phyloP scores from a whole-genome alignment of 192 early-diverging fungal species.

The Rhizophagus sp. region DNA sequence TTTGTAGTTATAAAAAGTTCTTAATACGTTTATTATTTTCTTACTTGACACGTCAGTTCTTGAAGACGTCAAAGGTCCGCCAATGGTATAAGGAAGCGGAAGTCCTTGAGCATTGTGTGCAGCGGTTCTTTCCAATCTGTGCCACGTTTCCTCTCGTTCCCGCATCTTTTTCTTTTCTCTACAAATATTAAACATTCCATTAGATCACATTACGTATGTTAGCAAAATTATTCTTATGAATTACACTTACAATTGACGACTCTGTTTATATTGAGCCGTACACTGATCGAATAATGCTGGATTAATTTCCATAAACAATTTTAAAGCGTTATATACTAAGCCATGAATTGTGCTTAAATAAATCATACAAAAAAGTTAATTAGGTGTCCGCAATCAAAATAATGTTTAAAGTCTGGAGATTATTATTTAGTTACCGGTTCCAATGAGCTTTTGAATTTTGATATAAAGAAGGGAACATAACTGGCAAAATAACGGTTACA shows the following conservation, averaged over 20 bases:
- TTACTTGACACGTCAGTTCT: conserved; percentile 18
- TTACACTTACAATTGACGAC: conserved; percentile 75
- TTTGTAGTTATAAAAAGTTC: background rate
- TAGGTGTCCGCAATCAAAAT: conserved; percentile 27
- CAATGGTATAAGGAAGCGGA: conserved; percentile 25
- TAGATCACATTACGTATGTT: background rate
- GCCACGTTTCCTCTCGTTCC: conserved; percentile 82
- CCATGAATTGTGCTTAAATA: conserved; percentile 86
- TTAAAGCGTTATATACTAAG: conserved; percentile 95
- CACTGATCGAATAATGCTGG: conserved; percentile 97
- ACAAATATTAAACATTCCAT: conserved; percentile 1
- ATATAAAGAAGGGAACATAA: conserved; percentile 93
- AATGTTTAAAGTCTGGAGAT: background rate
- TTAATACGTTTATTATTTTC: background rate
- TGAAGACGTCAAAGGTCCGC: conserved; percentile 6
- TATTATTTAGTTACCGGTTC: conserved; percentile 71
- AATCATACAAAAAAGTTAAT: background rate
- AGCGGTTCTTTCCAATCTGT: conserved; percentile 63
- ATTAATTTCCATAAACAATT: conserved; percentile 96
- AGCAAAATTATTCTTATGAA: background rate
- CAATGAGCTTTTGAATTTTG: conserved; percentile 96
- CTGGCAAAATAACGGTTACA: conserved; percentile 87
- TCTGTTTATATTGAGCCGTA: conserved; percentile 88
- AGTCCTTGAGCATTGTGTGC: conserved; percentile 39
- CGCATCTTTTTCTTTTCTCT: conserved; percentile 83